Conservation (phyloP, 805 yeast genomes). For the Blastobotrys peoriensis region DNA sequence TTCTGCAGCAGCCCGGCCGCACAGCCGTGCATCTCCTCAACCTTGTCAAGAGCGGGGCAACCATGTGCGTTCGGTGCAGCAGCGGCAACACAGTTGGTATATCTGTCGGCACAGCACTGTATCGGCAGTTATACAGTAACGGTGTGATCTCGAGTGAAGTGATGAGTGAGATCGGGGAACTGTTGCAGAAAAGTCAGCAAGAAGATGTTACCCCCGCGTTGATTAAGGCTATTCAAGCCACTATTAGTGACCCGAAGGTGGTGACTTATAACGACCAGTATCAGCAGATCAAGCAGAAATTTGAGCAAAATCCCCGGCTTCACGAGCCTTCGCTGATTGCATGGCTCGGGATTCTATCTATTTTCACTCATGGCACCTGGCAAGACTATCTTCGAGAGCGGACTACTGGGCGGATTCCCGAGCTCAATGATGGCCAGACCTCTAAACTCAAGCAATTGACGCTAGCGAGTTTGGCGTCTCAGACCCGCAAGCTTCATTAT, state of each 20-base stretch:
- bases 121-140: too few species aligned
- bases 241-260: not conserved
- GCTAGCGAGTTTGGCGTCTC: constrained; percentile 17
- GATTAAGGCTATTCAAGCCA: not conserved
- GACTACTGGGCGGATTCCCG: constrained; percentile 4
- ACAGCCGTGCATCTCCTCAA: too few species aligned
- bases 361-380: constrained; percentile 20
- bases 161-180: too few species aligned
- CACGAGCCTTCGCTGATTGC: not conserved
- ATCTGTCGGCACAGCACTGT: too few species aligned
- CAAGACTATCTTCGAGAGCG: constrained; percentile 7
- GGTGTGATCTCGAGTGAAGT: too few species aligned
- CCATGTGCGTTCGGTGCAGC: too few species aligned
- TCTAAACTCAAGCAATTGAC: constrained; percentile 21
- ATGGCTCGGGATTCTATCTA: constrained; percentile 13
- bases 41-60: too few species aligned
- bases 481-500: constrained; percentile 12
- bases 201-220: not conserved
- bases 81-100: too few species aligned
- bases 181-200: too few species aligned
- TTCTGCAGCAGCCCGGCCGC: too few species aligned
- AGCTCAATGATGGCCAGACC: constrained; percentile 11
- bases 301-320: not conserved
- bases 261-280: constrained; percentile 3
- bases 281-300: constrained; percentile 1